phyloP scores from a whole-genome alignment of 2,329 filamentous ascomycete species.

The Xylariales sp. region DNA sequence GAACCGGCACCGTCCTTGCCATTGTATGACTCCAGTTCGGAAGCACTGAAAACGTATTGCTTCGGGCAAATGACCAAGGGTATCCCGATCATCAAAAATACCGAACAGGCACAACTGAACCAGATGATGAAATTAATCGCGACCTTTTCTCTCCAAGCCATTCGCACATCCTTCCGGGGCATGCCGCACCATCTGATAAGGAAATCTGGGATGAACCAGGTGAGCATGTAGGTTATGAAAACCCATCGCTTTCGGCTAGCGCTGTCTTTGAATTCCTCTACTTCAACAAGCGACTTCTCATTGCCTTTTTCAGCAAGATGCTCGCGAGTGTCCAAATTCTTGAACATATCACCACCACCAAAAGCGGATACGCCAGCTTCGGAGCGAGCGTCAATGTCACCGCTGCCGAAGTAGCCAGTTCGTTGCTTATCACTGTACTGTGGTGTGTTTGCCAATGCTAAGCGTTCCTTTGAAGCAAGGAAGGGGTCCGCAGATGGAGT shows the following conservation, averaged over 20 bases:
- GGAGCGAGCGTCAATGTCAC: constrained; percentile 79
- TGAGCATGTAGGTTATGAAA: constrained; percentile 75
- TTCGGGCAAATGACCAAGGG: constrained; percentile 85
- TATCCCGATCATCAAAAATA: constrained; percentile 89
- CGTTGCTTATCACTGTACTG: constrained; percentile 72
- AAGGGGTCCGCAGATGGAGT: constrained; percentile 57
- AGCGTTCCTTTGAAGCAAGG: constrained; percentile 57
- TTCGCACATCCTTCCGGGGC: constrained; percentile 85
- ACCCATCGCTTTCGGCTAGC: constrained; percentile 87
- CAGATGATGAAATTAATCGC: constrained; percentile 98
- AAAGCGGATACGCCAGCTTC: constrained; percentile 91
- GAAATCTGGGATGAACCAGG: constrained; percentile 85
- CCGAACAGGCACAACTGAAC: constrained; percentile 70
- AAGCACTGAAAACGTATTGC: constrained; percentile 78
- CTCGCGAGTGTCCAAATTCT: constrained; percentile 87
- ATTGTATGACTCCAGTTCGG: constrained; percentile 70
- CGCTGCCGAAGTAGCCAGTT: constrained; percentile 74
- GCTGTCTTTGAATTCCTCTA: constrained; percentile 78
- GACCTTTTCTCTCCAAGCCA: constrained; percentile 94
- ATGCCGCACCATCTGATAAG: constrained; percentile 71
- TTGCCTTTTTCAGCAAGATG: constrained; percentile 95
- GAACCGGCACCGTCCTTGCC: constrained; percentile 62
- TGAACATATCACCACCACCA: constrained; percentile 94
- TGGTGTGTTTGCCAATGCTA: constrained; percentile 47
- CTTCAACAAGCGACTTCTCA: constrained; percentile 82